A percentile compares a stretch with the other conserved stretches of the same genome.
Evolutionary conservation across 306 rosid genomes (phyloP).

Genomic region (Betula pendula): DNA sequence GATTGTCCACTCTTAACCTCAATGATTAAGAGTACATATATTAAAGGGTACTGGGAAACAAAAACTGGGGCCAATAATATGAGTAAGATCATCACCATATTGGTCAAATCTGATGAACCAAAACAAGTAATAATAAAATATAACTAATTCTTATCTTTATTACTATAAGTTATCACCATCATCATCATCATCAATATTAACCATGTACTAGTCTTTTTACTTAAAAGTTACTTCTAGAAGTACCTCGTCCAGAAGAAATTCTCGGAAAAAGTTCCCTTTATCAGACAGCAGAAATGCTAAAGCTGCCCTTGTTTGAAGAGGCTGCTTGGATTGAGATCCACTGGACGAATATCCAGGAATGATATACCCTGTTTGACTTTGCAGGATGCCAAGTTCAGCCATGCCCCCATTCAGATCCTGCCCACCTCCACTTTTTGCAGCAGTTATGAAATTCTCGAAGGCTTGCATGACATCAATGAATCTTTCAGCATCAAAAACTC

Average conservation of each 20-base stretch:
- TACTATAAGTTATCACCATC: background rate
- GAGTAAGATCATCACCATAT: background rate
- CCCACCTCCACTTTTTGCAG: constrained; percentile 99
- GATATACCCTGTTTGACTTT: constrained; percentile 44
- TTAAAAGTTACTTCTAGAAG: constrained; percentile 30
- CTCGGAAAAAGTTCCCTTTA: constrained; percentile 89
- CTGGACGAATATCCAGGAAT: constrained; percentile 50
- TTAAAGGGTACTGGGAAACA: background rate
- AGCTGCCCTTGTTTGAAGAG: constrained; percentile 91
- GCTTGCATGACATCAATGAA: constrained; percentile 99
- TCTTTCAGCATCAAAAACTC: constrained; percentile 94
- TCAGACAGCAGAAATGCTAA: constrained; percentile 83
- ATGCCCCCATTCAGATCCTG: constrained; percentile 73
- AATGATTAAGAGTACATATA: background rate
- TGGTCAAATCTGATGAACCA: background rate
- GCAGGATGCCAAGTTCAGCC: constrained; percentile 84
- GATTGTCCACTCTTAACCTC: background rate
- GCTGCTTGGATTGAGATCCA: constrained; percentile 50
- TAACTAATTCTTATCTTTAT: background rate
- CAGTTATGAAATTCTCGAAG: constrained; percentile 90
- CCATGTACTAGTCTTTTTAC: constrained; percentile 14
- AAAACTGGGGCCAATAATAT: background rate
- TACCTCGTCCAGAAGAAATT: constrained; percentile 98
- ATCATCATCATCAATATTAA: constrained; percentile 8
- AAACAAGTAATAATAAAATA: background rate